Evolutionary conservation across 345 rosid genomes (phyloP).

Genomic region (Laguncularia racemosa): DNA sequence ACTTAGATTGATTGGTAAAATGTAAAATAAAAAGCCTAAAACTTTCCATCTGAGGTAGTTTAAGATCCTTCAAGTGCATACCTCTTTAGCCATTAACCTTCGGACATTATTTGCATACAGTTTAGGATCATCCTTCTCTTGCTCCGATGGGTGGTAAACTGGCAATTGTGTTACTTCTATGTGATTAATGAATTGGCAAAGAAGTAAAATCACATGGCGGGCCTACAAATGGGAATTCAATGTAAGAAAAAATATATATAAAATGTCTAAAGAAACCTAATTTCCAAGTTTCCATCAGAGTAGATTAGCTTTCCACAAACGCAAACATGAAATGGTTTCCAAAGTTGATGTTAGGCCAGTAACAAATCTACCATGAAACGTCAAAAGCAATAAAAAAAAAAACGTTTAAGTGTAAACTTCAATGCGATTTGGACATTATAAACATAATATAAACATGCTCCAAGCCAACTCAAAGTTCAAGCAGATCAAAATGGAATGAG

Average conservation of each 20-base stretch:
- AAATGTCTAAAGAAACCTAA: background rate
- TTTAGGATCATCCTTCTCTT: conserved; percentile 86
- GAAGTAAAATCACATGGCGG: conserved; percentile 78
- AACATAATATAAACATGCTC: too few relatives aligned
- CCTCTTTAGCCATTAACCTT: conserved; percentile 85
- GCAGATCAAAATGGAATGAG: too few relatives aligned
- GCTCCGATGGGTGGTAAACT: conserved; percentile 78
- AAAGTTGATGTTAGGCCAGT: too few relatives aligned
- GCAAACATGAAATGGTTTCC: too few relatives aligned
- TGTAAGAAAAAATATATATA: background rate
- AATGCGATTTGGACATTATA: too few relatives aligned
- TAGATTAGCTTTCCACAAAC: too few relatives aligned
- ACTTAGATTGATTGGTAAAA: background rate
- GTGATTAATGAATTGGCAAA: conserved; percentile 86
- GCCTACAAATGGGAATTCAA: conserved; percentile 32
- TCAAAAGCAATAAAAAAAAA: too few relatives aligned
- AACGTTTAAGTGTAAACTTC: too few relatives aligned
- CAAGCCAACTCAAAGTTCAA: too few relatives aligned
- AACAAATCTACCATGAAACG: too few relatives aligned
- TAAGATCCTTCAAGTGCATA: conserved; percentile 17
- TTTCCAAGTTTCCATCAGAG: too few relatives aligned
- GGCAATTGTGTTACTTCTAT: conserved; percentile 73
- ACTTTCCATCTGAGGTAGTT: background rate
- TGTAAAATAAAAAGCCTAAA: background rate
- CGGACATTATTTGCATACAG: conserved; percentile 82